Evolutionary conservation across 1,284 basidiomycete species (phyloP).

Genomic region (Pseudozyma sp.): DNA sequence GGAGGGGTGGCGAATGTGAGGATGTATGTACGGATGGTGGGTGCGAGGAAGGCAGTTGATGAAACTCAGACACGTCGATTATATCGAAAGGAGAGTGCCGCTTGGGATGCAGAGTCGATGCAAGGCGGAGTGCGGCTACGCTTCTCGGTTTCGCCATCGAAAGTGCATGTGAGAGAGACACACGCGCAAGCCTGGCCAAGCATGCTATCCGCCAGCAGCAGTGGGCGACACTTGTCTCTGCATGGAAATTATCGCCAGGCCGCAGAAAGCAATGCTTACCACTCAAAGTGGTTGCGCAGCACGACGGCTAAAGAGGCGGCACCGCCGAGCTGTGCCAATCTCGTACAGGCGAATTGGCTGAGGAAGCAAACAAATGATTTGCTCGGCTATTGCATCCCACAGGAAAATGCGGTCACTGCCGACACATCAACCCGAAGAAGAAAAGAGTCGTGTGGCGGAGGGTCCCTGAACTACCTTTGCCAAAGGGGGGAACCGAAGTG

Average conservation of each 20-base stretch:
- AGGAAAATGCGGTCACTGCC: conserved; percentile 2
- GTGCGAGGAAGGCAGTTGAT: background rate
- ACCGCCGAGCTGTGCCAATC: too few species aligned
- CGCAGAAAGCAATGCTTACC: too few species aligned
- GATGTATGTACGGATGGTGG: background rate
- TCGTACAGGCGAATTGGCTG: too few species aligned
- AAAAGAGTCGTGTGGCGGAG: background rate
- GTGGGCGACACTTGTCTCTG: background rate
- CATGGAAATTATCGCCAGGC: too few species aligned
- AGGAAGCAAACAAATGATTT: conserved; percentile 12
- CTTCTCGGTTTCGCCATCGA: background rate
- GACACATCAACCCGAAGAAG: too few species aligned
- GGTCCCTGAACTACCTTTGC: background rate
- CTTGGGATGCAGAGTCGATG: background rate
- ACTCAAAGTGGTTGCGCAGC: too few species aligned
- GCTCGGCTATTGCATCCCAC: conserved; percentile 6
- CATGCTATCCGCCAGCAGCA: background rate
- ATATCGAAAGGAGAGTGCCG: background rate
- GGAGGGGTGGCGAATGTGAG: background rate
- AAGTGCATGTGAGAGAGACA: conserved; percentile 4
- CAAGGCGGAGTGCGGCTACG: background rate
- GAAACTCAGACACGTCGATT: background rate
- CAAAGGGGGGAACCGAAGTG: background rate
- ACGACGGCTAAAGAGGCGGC: too few species aligned
- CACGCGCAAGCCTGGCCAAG: too few species aligned